Percentiles rank a stretch among this genome's conserved stretches.
phyloP scores from a whole-genome alignment of 305 asterid genomes.

The Fraxinus velutina region DNA sequence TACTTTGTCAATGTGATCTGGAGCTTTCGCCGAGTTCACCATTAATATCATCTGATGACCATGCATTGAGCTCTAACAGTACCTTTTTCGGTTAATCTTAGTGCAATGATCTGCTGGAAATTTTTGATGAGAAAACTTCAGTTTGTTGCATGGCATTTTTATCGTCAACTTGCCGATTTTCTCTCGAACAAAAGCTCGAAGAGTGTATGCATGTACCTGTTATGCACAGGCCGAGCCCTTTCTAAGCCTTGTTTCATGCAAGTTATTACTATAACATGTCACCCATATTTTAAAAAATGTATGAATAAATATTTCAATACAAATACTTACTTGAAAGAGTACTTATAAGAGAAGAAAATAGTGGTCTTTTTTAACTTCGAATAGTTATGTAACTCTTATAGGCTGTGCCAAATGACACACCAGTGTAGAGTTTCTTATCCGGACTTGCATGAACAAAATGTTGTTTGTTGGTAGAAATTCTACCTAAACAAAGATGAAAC shows the following conservation, averaged over 20 bases:
- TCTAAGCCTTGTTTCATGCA: neutral
- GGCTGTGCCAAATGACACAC: neutral
- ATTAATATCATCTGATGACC: constrained; percentile 10
- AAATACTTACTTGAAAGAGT: neutral
- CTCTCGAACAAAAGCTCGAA: neutral
- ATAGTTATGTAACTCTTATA: neutral
- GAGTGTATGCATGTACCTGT: neutral
- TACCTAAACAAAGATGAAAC: neutral
- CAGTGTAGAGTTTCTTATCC: neutral
- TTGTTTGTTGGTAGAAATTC: neutral
- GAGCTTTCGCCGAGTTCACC: constrained; percentile 27
- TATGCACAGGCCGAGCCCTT: neutral
- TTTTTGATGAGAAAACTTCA: neutral
- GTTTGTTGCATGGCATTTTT: neutral
- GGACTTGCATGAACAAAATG: neutral
- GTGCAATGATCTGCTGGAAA: neutral
- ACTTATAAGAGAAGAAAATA: neutral
- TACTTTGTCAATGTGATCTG: constrained; percentile 34
- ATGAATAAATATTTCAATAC: neutral
- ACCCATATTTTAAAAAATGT: neutral
- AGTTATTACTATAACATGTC: neutral
- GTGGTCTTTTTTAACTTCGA: neutral
- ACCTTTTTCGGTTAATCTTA: neutral
- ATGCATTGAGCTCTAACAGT: neutral
- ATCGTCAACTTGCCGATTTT: neutral